Percentiles rank a stretch among this genome's conserved stretches.
Conservation (phyloP, 2,329 filamentous ascomycete genomes). For the Ophiostoma sp. region DNA sequence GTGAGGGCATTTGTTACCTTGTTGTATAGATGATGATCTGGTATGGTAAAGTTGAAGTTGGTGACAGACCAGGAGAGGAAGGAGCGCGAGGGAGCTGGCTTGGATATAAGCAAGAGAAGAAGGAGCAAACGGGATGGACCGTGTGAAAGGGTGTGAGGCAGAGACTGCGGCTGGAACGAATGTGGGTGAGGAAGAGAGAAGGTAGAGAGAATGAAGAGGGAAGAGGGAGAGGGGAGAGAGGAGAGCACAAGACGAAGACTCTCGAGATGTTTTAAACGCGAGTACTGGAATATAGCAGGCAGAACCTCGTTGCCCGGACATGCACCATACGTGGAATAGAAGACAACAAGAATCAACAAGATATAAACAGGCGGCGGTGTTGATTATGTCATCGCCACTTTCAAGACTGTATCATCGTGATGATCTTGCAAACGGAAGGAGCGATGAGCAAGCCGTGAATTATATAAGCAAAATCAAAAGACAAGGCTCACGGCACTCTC, state of each 20-base stretch:
- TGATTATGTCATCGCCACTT: slow-evolving; percentile 8
- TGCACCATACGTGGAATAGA: background rate
- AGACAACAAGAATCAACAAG: background rate
- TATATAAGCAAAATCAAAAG: background rate
- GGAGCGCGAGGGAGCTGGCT: background rate
- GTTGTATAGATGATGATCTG: background rate
- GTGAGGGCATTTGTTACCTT: background rate
- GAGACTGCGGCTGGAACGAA: background rate
- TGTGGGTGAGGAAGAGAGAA: background rate
- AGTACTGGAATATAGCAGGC: background rate
- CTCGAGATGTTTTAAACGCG: background rate
- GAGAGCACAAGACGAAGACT: background rate
- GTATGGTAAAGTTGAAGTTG: background rate
- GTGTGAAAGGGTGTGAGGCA: background rate
- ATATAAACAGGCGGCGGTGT: background rate
- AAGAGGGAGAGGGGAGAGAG: background rate
- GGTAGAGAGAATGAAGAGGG: background rate
- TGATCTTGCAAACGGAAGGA: slow-evolving; percentile 1
- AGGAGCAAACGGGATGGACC: background rate
- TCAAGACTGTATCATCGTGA: background rate
- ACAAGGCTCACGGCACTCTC: background rate
- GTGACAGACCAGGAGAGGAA: background rate
- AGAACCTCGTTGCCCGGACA: slow-evolving; percentile 1
- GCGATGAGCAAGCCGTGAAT: background rate
- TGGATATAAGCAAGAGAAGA: background rate